A percentile compares a stretch with the other conserved stretches of the same genome.
Evolutionary conservation across 345 rosid genomes (phyloP).

Genomic region (Salix arbutifolia): DNA sequence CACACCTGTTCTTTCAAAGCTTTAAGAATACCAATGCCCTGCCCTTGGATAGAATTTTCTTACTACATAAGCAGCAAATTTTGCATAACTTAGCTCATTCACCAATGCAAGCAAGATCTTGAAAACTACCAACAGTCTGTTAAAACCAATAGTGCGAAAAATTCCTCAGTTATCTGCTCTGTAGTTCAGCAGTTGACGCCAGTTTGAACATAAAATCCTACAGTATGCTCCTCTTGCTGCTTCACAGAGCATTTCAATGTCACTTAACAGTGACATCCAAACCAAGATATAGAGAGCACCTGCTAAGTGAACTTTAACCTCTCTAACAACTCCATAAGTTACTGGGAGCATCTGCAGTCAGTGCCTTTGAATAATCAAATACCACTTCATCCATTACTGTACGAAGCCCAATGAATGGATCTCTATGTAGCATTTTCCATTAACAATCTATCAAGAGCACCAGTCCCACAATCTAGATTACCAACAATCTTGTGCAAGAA

Average conservation of each 20-base stretch:
- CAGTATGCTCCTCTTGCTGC: background rate
- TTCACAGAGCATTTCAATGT: background rate
- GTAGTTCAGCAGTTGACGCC: background rate
- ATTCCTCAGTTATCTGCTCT: background rate
- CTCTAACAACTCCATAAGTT: background rate
- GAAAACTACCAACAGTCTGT: background rate
- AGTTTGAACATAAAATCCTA: background rate
- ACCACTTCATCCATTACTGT: background rate
- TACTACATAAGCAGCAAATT: too few species aligned
- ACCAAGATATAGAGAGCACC: background rate
- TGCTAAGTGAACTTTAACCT: background rate
- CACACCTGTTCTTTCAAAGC: too few species aligned
- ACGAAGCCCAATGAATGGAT: background rate
- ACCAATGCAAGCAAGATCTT: background rate
- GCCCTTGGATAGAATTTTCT: too few species aligned
- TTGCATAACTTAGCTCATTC: too few species aligned
- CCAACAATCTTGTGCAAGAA: conserved; percentile 39
- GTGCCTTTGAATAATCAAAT: background rate
- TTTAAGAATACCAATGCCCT: too few species aligned
- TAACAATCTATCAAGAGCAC: conserved; percentile 36
- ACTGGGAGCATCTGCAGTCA: background rate
- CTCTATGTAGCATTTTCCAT: conserved; percentile 18
- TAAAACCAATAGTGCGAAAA: too few species aligned
- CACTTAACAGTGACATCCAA: background rate
- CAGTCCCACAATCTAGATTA: conserved; percentile 35